These are phyloP conservation scores for Tetrastigma voinierianum DNA, from an alignment of 164 flowering plant genomes.

Conservation along the genomic window DNA sequence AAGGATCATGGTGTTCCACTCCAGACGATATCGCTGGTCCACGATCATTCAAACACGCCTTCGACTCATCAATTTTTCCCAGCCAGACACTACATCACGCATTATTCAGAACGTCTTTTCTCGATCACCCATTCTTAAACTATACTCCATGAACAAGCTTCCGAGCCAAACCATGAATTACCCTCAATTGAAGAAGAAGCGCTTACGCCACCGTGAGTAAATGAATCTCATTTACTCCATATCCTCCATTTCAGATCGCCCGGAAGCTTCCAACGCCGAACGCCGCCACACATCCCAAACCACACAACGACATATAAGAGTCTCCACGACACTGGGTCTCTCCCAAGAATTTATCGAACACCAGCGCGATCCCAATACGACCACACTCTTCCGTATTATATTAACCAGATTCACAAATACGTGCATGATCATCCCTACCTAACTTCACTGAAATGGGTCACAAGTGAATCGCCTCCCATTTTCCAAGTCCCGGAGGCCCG, in stretches of 20 bases:
- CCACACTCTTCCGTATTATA: conserved; percentile 66
- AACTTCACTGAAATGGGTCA: conserved; percentile 48
- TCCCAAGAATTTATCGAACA: conserved; percentile 65
- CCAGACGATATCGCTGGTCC: conserved; percentile 56
- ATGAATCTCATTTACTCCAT: conserved; percentile 55
- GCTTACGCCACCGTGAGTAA: conserved; percentile 63
- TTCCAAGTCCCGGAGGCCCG: conserved; percentile 44
- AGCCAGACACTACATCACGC: conserved; percentile 74
- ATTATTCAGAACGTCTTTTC: conserved; percentile 49
- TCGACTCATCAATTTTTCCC: conserved; percentile 48
- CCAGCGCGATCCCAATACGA: conserved; percentile 34
- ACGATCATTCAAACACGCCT: conserved; percentile 44
- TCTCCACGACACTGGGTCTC: conserved; percentile 84
- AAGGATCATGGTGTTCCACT: conserved; percentile 78
- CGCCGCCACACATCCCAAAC: conserved; percentile 58
- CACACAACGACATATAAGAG: conserved; percentile 60
- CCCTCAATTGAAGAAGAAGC: conserved; percentile 45
- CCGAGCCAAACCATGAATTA: conserved; percentile 43
- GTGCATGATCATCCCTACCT: conserved; percentile 51
- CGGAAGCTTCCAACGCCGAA: conserved; percentile 58
- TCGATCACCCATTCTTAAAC: conserved; percentile 43
- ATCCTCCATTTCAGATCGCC: conserved; percentile 36
- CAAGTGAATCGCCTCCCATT: conserved; percentile 60
- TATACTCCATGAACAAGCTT: conserved; percentile 65
- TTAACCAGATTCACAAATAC: conserved; percentile 53